These are phyloP conservation scores for Pseudogymnoascus sp. DNA, from an alignment of 2,329 filamentous ascomycete species.

Conservation along the genomic window DNA sequence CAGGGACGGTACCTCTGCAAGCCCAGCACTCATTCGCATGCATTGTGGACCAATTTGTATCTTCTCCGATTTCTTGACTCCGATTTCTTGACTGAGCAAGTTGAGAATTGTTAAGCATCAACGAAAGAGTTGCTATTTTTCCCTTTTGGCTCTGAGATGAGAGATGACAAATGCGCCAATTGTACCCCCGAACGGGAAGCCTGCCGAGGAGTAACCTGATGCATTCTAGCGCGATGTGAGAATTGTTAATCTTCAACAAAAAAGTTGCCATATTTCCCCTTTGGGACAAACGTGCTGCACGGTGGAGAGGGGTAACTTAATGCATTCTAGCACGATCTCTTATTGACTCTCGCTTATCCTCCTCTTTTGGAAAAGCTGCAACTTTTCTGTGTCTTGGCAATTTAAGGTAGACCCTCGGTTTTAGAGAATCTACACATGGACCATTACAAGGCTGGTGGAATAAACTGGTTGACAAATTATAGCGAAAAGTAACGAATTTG, in stretches of 20 bases:
- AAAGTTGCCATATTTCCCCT: conserved; percentile 13
- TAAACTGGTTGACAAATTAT: neutral
- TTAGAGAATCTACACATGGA: conserved; percentile 6
- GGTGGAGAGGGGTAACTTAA: neutral
- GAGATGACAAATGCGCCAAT: neutral
- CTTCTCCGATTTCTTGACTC: conserved; percentile 10
- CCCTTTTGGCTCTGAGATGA: conserved; percentile 8
- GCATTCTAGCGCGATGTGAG: conserved; percentile 7
- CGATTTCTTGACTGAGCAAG: conserved; percentile 11
- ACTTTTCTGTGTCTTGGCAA: conserved; percentile 16
- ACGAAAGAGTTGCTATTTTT: conserved; percentile 13
- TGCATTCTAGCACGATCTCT: conserved; percentile 9
- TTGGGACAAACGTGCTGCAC: conserved; percentile 13
- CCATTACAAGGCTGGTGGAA: neutral
- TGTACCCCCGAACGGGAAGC: neutral
- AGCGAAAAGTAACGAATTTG: conserved; percentile 12
- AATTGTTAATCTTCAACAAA: conserved; percentile 12
- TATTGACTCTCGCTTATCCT: conserved; percentile 10
- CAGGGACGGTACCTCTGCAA: conserved; percentile 18
- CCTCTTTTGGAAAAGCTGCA: conserved; percentile 13
- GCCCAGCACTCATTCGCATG: conserved; percentile 18
- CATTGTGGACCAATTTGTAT: conserved; percentile 13
- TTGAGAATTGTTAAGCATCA: conserved; percentile 12
- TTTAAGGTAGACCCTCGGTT: conserved; percentile 13
- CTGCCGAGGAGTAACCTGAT: neutral